These are phyloP conservation scores for Dissophora globulifera DNA, from an alignment of 192 early-diverging fungal genomes.

Conservation along the genomic window DNA sequence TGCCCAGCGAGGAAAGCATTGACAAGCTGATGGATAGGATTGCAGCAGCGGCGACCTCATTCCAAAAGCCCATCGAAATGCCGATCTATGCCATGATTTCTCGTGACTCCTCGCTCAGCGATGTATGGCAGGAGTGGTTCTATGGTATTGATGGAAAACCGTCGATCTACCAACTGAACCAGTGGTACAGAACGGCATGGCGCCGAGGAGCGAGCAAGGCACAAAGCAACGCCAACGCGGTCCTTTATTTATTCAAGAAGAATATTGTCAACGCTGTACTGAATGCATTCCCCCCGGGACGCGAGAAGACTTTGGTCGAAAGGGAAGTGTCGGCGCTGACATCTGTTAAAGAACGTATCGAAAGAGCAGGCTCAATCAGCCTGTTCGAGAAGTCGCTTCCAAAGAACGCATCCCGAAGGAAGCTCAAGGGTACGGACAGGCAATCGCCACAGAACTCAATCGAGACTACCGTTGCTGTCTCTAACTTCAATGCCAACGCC, in stretches of 20 bases:
- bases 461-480: no score
- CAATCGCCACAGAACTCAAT: no score
- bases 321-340: not conserved
- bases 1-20: not conserved
- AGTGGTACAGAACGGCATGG: not conserved
- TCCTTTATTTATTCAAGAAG: constrained; percentile 3
- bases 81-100: not conserved
- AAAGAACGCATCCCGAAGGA: not conserved
- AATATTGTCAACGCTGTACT: not conserved
- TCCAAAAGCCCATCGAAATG: constrained; percentile 3
- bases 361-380: constrained; percentile 1
- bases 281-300: no score
- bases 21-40: constrained; percentile 2
- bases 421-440: not conserved
- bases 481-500: no score
- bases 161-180: not conserved
- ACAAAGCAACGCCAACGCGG: not conserved
- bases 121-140: constrained; percentile 6
- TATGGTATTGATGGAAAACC: not conserved
- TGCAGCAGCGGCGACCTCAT: not conserved
- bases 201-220: not conserved
- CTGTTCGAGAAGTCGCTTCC: not conserved
- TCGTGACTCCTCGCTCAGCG: not conserved
- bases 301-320: not conserved
- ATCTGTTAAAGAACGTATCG: not conserved